A percentile compares a stretch with the other conserved stretches of the same genome.
Conservation (phyloP, 805 yeast genomes). For the Wickerhamomyces bisporus region DNA sequence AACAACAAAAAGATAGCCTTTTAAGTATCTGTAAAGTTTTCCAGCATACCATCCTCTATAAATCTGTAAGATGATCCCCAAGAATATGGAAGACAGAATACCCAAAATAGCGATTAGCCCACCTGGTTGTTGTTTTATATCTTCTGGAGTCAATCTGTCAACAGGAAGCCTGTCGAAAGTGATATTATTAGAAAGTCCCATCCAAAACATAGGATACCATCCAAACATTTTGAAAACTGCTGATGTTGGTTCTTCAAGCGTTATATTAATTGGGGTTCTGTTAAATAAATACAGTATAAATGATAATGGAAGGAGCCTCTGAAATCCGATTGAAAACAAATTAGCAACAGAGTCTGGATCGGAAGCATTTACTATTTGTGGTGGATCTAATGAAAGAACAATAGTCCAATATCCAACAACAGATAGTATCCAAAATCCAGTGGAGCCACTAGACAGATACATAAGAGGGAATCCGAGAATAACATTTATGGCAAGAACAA, state of each 20-base stretch:
- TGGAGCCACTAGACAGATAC: constrained; percentile 35
- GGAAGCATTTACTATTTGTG: constrained; percentile 47
- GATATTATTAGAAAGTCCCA: constrained; percentile 74
- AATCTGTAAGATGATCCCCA: constrained; percentile 65
- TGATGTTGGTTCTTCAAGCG: constrained; percentile 34
- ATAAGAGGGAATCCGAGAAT: constrained; percentile 55
- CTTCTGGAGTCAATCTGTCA: constrained; percentile 67
- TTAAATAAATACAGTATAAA: constrained; percentile 66
- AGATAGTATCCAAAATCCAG: constrained; percentile 55
- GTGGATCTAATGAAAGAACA: constrained; percentile 70
- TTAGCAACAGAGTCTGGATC: constrained; percentile 48
- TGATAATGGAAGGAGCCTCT: constrained; percentile 65
- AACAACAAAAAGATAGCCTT: constrained; percentile 43
- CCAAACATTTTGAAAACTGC: constrained; percentile 26
- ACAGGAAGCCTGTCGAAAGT: constrained; percentile 83
- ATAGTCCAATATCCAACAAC: constrained; percentile 78
- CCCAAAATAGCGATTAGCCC: constrained; percentile 56
- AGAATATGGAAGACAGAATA: constrained; percentile 39
- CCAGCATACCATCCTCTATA: constrained; percentile 74
- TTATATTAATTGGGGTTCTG: constrained; percentile 44
- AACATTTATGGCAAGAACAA: constrained; percentile 52
- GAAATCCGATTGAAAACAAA: constrained; percentile 61
- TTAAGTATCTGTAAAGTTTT: constrained; percentile 52
- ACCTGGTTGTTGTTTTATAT: constrained; percentile 68
- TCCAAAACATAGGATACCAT: constrained; percentile 78